Conservation (phyloP, 306 rosid genomes). For the Vigna nakashimae region DNA sequence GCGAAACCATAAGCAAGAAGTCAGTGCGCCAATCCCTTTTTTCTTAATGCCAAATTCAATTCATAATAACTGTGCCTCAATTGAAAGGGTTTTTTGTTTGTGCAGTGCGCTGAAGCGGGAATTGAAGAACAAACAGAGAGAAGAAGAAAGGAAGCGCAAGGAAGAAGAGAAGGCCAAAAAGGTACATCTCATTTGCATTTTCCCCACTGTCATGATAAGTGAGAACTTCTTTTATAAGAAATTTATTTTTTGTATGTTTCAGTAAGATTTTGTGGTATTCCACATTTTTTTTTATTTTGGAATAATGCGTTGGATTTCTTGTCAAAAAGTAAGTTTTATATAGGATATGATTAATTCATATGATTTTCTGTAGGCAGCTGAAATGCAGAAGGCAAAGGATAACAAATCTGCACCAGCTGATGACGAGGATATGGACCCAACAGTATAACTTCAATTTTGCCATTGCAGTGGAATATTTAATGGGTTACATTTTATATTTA, state of each 20-base stretch:
- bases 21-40: not conserved
- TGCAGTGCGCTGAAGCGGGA: conserved; percentile 24
- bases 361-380: conserved; percentile 65
- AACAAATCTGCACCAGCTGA: conserved; percentile 65
- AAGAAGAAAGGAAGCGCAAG: conserved; percentile 28
- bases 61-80: not conserved
- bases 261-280: not conserved
- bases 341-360: not conserved
- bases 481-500: not conserved
- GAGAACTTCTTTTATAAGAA: not conserved
- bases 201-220: not conserved
- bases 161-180: conserved; percentile 18
- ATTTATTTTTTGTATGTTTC: not conserved
- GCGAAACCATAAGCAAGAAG: conserved; percentile 55
- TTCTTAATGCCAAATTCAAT: not conserved
- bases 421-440: conserved; percentile 71
- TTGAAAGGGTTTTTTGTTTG: not conserved
- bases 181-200: not conserved
- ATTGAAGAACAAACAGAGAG: conserved; percentile 16
- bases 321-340: not conserved
- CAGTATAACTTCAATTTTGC: not conserved
- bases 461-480: not conserved
- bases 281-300: not conserved
- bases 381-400: conserved; percentile 48
- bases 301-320: conserved; percentile 12